Base-by-base conservation (phyloP, 148 eudicot species). In the Vaccinium vitisidaea region DNA sequence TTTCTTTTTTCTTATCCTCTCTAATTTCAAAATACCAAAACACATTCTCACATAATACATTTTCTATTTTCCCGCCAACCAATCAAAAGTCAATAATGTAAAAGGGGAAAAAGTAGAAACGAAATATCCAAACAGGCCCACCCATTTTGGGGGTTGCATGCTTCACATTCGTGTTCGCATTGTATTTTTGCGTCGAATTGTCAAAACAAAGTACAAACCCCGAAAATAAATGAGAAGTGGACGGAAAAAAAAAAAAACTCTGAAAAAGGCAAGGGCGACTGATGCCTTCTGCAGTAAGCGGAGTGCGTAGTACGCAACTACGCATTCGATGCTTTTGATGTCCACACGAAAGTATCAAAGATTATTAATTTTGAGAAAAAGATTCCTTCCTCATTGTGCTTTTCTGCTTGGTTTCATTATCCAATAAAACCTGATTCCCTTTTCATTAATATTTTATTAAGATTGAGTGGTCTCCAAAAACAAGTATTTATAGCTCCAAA, bases 281-380 rank as follows among this genome's bases (percentile, higher is more conserved):
- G 82, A n/a, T 80, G 77, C 2, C 89, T 88, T 88, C 23, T 83
- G 82, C 63, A 54, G 63, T 83, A 88, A 80, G 89, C 87, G 86
- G 87, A 88, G 87, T 88, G 87, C 87, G 82, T 12, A 75, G 58
- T 85, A 88, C 87, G 89, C 89, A 88, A 75, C 52, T 85, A 88
- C 87, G 89, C 89, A 88, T 85, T 53, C 85, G 80, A 27, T 77
- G 69, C 82, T 67, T 84, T 87, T 77, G 81, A 53, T 2, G 16
- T 39, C 50, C 18, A 6, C 86, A 77, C 77, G 82, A 61, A 81
- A 75, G 86, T 27, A 84, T 80, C 86, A 56, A 50, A 52, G 48
- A 70, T 18, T 39, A 32, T 69, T 27, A 39, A n/a, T 52, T 18
- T 53, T 1, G 27, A 9, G 27, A 32, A 50, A 32, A 32, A 32